phyloP scores from a whole-genome alignment of 768 basidiomycete genomes.

The Termitomyces sp. region DNA sequence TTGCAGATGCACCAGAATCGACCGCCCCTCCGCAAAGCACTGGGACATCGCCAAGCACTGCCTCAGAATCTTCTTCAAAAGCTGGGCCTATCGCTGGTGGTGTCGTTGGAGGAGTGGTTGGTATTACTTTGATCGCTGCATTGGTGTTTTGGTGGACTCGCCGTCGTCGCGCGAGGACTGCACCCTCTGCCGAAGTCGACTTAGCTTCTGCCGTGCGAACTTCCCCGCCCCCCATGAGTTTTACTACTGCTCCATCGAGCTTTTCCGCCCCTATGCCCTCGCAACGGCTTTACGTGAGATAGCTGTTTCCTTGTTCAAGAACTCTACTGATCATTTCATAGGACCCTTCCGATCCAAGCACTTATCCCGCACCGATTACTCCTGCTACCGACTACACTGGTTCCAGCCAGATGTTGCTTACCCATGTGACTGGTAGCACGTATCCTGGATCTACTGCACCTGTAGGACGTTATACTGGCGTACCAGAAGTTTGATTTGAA shows the following conservation, averaged over 20 bases:
- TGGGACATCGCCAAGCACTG: conserved; percentile 1
- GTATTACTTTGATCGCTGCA: conserved; percentile 36
- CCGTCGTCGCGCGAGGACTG: conserved; percentile 16
- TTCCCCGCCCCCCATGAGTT: conserved; percentile 12
- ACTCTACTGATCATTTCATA: conserved; percentile 9
- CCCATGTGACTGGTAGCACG: conserved; percentile 15
- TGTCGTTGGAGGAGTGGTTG: conserved; percentile 50
- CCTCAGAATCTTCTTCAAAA: conserved; percentile 16
- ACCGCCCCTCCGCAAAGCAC: conserved; percentile 22
- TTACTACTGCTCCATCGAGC: conserved; percentile 4
- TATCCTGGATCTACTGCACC: conserved; percentile 7
- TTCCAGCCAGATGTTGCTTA: conserved; percentile 9
- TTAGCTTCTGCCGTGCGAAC: conserved; percentile 8
- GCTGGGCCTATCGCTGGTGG: conserved; percentile 60
- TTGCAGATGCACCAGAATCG: conserved; percentile 29
- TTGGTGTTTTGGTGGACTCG: conserved; percentile 23
- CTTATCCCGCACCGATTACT: conserved; percentile 26
- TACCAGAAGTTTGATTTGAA: conserved; percentile 21
- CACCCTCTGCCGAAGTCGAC: conserved; percentile 16
- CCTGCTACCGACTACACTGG: conserved; percentile 6
- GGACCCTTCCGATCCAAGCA: conserved; percentile 37
- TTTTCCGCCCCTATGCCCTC: conserved; percentile 16
- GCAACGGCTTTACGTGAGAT: conserved; percentile 35
- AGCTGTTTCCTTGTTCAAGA: neutral
- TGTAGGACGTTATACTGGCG: conserved; percentile 24